Base-by-base conservation (phyloP, 2,329 filamentous ascomycete species). In the Botrytis squamosa region DNA sequence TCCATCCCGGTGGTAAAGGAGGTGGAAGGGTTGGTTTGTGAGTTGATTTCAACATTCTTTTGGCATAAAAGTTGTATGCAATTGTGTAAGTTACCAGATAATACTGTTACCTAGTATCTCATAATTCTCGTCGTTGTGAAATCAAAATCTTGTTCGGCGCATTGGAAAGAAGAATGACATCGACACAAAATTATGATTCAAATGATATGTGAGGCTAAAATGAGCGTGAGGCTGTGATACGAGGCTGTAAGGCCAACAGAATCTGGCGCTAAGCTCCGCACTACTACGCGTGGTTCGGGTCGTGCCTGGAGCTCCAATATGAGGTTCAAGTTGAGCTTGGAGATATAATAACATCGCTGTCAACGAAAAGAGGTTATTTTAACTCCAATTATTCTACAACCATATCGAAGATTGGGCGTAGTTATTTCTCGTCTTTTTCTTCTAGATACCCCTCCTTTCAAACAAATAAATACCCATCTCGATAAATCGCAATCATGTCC, bases 1-100 rank as follows among this genome's bases (percentile, higher is more conserved):
- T 93, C 95, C 95, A 98, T 76, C 93, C 94, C 62, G 91, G 86
- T 42, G 91, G 91, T 0, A 98, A 85, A 52, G 92, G 89, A 64
- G 88, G 85, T 20, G 73, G 77, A 36, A 75, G 69, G 16, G 88
- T 86, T 36, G 89, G 86, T 75, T 88, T 89, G 82, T 95, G 90
- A n/a, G 93, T 95, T 33, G 92, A 93, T 80, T 90, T 94, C 67
- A 95, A 85, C 92, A 94, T 94, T 38, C 68, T 75, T 18, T 46
- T 42, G 44, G 67, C 74, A 78, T 75, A 44, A 5, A n/a, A 57
- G 1, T 42, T 14, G n/a, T n/a, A 57, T 16, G n/a, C 25, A 9
- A 40, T 57, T 9, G 16, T 9, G 3, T 1, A 44, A 57, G 12
- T 68, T 38, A 1, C 12, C 65, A 57, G n/a, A 18, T n/a, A 74